Percentiles rank a stretch among this genome's conserved stretches.
Evolutionary conservation across 345 rosid genomes (phyloP).

Genomic region (Noccaea bulbosa): DNA sequence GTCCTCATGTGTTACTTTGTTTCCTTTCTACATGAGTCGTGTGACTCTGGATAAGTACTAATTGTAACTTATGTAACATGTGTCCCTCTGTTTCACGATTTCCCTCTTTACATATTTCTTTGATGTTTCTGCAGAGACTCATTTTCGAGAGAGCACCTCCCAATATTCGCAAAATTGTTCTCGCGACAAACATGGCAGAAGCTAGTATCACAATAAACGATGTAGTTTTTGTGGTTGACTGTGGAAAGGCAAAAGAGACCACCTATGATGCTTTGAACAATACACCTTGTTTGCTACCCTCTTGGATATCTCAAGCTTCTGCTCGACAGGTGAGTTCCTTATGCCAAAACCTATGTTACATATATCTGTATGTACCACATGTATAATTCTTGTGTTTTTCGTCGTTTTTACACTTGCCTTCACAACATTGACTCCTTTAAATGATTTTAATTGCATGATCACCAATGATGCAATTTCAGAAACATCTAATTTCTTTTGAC

Average conservation of each 20-base stretch:
- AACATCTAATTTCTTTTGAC: constrained; percentile 16
- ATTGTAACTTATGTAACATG: too few species aligned
- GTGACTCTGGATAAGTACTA: neutral
- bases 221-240: constrained; percentile 91
- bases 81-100: constrained; percentile 6
- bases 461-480: constrained; percentile 13
- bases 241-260: constrained; percentile 99
- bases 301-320: constrained; percentile 98
- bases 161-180: constrained; percentile 81
- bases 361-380: neutral
- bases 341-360: constrained; percentile 6
- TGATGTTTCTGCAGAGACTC: constrained; percentile 64
- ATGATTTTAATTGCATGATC: constrained; percentile 12
- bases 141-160: constrained; percentile 86
- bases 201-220: constrained; percentile 98
- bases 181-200: constrained; percentile 99
- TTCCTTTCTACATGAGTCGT: constrained; percentile 12
- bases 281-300: constrained; percentile 96
- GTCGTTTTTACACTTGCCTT: neutral
- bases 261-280: constrained; percentile 98
- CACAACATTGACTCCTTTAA: constrained; percentile 1
- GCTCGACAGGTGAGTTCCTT: constrained; percentile 69
- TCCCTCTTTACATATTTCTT: constrained; percentile 15
- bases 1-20: constrained; percentile 10
- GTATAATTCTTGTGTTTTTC: constrained; percentile 1